Base-by-base conservation (phyloP, 805 yeast species). In the Candida coquimbonensis region DNA sequence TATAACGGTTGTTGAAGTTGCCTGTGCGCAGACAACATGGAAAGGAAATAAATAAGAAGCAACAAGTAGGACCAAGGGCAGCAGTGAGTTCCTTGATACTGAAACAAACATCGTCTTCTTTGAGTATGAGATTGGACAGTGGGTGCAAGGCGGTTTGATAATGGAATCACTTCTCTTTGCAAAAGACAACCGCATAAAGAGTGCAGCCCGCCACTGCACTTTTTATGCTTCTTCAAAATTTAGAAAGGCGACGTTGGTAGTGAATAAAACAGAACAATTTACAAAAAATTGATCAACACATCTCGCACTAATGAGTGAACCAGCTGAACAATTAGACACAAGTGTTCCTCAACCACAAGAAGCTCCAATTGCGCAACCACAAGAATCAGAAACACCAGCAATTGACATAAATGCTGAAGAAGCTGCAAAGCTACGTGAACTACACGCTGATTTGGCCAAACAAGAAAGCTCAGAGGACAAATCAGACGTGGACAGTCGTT, bases 401-500 rank as follows among this genome's bases (percentile, higher is more conserved):
- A 19, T 17, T 19, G 42, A 42, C 33, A 38, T 35, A 25, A 25
- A 62, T 46, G 75, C 73, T 52, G 74, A 73, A 45, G 90, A 84
- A 58, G 80, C 85, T 7, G 78, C 77, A 4, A 71, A 71, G 54
- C 66, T 84, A 36, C 69, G 82, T 46, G 82, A 77, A 52, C 65
- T 83, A 57, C 85, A 83, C 50, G 72, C 66, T 16, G 70, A 70
- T 38, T 57, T 74, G 13, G 72, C 70, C 36, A 63, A 63, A 43
- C 74, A 72, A 40, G 65, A 68, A 25, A 70, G 56, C 45, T 64
- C 61, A 49, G 81, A 65, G 59, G 72, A 73, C 53, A 78, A 75
- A 56, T 77, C 75, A 53, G 89, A 82, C 45, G 73, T 81, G n/a
- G 96, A 87, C 60, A 71, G 83, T 5, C 75, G 89, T 50, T 81